These are phyloP conservation scores for Dacryopinax spathularia DNA, from an alignment of 768 basidiomycete genomes.

Conservation along the genomic window DNA sequence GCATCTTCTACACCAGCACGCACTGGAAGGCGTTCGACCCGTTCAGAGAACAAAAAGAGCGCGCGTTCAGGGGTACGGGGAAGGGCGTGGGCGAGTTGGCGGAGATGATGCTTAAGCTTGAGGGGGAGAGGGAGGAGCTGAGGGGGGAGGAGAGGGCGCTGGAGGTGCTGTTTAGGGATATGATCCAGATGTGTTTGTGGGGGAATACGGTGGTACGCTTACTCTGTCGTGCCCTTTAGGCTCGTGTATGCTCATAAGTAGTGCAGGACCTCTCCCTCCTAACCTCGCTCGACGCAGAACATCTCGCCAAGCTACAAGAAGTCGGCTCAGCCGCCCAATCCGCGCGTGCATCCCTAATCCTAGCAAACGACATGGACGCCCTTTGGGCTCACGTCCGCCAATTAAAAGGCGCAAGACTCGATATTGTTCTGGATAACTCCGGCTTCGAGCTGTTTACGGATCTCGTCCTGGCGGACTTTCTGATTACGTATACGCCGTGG, in stretches of 20 bases:
- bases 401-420: conserved; percentile 42
- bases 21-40: conserved; percentile 73
- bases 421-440: conserved; percentile 86
- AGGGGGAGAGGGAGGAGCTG: conserved; percentile 33
- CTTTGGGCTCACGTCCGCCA: conserved; percentile 60
- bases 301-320: conserved; percentile 69
- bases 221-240: not conserved
- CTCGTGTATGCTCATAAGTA: not conserved
- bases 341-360: conserved; percentile 61
- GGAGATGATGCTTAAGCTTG: conserved; percentile 52
- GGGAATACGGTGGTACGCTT: conserved; percentile 75
- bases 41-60: conserved; percentile 63
- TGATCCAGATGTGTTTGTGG: conserved; percentile 87
- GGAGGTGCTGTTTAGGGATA: conserved; percentile 57
- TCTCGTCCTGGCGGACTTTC: conserved; percentile 81
- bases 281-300: conserved; percentile 66
- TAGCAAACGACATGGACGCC: conserved; percentile 63
- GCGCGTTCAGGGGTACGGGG: conserved; percentile 67
- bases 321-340: conserved; percentile 70
- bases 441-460: conserved; percentile 96
- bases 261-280: conserved; percentile 82
- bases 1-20: conserved; percentile 48
- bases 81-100: conserved; percentile 68
- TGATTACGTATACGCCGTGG: conserved; percentile 78
- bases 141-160: conserved; percentile 39